Percentiles rank a stretch among this genome's conserved stretches.
phyloP scores from a whole-genome alignment of 805 yeast species.

The Torulaspora indica region DNA sequence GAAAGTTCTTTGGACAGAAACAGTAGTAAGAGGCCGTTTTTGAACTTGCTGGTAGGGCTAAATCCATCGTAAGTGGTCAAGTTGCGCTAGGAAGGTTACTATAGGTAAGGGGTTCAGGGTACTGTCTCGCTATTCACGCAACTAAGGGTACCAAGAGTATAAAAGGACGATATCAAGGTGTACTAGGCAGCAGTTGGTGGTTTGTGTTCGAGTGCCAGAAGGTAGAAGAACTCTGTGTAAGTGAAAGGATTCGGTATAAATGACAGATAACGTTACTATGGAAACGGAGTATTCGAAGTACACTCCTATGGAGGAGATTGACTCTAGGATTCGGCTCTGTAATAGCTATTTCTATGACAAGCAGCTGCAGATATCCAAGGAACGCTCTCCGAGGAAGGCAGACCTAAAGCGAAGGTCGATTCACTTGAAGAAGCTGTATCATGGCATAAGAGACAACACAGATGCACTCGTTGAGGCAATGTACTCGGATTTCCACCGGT shows the following conservation, averaged over 20 bases:
- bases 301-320: slow-evolving; percentile 21
- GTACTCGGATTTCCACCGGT: slow-evolving; percentile 60
- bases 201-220: no score
- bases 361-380: slow-evolving; percentile 18
- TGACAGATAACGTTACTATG: neutral
- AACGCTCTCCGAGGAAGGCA: slow-evolving; percentile 13
- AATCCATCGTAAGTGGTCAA: neutral
- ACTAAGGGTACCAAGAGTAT: neutral
- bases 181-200: no score
- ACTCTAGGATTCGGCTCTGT: slow-evolving; percentile 12
- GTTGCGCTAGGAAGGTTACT: neutral
- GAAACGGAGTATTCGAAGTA: slow-evolving; percentile 1
- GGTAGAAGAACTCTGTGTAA: neutral
- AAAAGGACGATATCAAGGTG: neutral
- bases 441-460: slow-evolving; percentile 54
- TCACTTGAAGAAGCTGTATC: slow-evolving; percentile 64
- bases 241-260: neutral
- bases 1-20: neutral
- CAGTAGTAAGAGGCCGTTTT: neutral
- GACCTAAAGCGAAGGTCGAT: slow-evolving; percentile 44
- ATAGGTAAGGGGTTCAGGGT: neutral
- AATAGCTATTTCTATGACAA: slow-evolving; percentile 17
- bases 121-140: neutral
- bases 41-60: neutral
- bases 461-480: slow-evolving; percentile 55